Conservation (phyloP, 2,329 filamentous ascomycete genomes). For the Tolypocladium endophyticum region DNA sequence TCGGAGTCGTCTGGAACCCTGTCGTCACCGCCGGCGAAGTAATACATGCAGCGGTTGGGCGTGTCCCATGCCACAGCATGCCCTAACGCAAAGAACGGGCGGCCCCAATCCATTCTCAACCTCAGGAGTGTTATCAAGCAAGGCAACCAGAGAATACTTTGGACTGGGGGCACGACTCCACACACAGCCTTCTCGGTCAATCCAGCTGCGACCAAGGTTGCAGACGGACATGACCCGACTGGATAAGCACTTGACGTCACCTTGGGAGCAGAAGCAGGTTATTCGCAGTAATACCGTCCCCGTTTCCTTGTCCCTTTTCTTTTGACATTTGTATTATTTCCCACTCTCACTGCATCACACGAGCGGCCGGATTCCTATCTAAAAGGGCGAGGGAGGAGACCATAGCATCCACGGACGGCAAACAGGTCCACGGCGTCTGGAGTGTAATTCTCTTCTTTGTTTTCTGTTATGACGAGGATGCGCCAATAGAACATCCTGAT, state of each 20-base stretch:
- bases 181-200: neutral
- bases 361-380: conserved; percentile 7
- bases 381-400: conserved; percentile 3
- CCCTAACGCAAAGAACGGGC: neutral
- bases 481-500: conserved; percentile 1
- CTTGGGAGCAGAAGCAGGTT: neutral
- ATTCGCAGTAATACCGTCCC: neutral
- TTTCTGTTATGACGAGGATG: neutral
- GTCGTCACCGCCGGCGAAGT: conserved; percentile 37
- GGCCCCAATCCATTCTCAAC: neutral
- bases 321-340: conserved; percentile 8
- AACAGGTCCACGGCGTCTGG: conserved; percentile 10
- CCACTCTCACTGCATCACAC: conserved; percentile 6
- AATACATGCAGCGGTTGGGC: neutral
- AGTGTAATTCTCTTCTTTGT: neutral
- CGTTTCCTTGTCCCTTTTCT: neutral
- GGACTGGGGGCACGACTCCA: neutral
- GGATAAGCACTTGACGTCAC: neutral
- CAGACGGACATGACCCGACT: too few species aligned
- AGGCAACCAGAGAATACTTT: neutral
- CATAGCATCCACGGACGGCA: conserved; percentile 10
- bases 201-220: neutral
- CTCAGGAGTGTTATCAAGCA: neutral
- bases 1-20: conserved; percentile 47
- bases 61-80: neutral